Conservation (phyloP, 441 rosid genomes). For the Jatropha multifida region DNA sequence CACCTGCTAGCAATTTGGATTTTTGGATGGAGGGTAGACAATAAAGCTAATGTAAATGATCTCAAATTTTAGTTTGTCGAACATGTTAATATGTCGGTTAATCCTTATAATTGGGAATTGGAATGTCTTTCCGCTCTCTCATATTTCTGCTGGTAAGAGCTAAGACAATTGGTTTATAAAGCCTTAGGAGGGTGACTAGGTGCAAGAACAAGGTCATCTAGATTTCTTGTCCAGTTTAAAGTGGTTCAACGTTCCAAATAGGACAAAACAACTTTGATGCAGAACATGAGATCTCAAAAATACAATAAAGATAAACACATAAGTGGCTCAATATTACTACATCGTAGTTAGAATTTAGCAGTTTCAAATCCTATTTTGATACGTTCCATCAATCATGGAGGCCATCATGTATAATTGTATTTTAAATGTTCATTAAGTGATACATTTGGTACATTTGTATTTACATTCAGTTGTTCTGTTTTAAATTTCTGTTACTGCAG, state of each 20-base stretch:
- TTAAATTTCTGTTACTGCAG: conserved; percentile 30
- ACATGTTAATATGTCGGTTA: neutral
- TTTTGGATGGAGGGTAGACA: neutral
- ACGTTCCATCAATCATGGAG: neutral
- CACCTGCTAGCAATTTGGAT: neutral
- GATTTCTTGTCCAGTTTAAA: neutral
- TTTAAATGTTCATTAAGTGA: neutral
- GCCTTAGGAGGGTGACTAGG: neutral
- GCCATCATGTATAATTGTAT: neutral
- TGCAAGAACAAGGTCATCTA: neutral
- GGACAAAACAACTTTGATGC: neutral
- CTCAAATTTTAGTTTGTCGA: neutral
- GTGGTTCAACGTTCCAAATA: neutral
- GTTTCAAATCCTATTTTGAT: neutral
- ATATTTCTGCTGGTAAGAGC: too few species aligned
- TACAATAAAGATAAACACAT: neutral
- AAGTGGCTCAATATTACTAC: neutral
- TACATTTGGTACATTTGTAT: neutral
- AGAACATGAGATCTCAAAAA: neutral
- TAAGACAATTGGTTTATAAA: neutral
- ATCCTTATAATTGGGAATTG: neutral
- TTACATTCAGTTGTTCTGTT: neutral
- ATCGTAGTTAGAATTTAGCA: neutral
- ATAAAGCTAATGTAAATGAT: too few species aligned
- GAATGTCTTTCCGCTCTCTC: too few species aligned